A percentile compares a stretch with the other conserved stretches of the same genome.
Conservation (phyloP, 179 eudicot genomes). For the Monotropa hypopitys region DNA sequence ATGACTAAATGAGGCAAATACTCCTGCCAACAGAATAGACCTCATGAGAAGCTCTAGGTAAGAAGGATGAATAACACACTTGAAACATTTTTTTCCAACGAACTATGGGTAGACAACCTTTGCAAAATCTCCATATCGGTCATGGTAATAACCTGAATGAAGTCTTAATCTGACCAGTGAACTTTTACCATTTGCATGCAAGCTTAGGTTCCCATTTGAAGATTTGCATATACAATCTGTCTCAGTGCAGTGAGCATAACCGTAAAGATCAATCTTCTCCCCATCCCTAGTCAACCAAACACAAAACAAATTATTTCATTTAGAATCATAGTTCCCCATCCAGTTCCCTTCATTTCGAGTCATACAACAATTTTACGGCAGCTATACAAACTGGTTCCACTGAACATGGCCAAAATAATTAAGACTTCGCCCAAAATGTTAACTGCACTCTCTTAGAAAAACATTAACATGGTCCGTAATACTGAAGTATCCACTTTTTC, state of each 20-base stretch:
- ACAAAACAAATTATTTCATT: conserved; percentile 5
- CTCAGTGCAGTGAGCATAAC: conserved; percentile 49
- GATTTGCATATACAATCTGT: conserved; percentile 50
- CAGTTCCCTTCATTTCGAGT: no score
- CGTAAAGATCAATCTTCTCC: conserved; percentile 39
- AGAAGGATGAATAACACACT: background rate
- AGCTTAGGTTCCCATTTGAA: conserved; percentile 15
- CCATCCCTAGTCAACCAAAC: conserved; percentile 46
- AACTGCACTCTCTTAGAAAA: no score
- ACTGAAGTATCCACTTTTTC: background rate
- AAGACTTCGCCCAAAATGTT: no score
- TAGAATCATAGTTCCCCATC: no score
- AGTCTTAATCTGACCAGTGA: conserved; percentile 43
- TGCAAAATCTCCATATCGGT: conserved; percentile 36
- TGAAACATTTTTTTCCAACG: background rate
- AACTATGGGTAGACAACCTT: conserved; percentile 33
- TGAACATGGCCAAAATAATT: no score
- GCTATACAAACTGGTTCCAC: no score
- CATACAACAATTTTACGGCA: no score
- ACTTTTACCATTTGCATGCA: conserved; percentile 5
- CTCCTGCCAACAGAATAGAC: conserved; percentile 29
- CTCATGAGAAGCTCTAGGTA: conserved; percentile 1
- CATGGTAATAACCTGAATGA: conserved; percentile 71
- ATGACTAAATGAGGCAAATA: conserved; percentile 52
- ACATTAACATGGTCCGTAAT: background rate